Base-by-base conservation (phyloP, 352 stramenopile species). In the Globisporangium megalacanthum region DNA sequence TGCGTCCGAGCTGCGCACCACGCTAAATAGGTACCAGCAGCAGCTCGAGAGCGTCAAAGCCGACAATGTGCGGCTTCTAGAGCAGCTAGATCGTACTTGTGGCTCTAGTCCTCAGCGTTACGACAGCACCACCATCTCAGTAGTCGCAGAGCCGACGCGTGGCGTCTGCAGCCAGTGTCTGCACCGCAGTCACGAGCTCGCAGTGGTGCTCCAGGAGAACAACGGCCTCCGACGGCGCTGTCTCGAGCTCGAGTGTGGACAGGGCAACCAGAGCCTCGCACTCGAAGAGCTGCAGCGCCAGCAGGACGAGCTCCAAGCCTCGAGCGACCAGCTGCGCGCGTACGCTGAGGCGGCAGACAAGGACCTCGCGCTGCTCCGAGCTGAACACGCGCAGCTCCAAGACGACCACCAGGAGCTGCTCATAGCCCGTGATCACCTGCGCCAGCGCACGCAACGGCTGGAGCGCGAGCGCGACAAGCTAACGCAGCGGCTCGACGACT, bases 201-300 rank as follows among this genome's bases (percentile, higher is more conserved):
- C 47, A 7, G 47, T 33, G 6, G 39, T 53, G 9, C 15, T 55
- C 33, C 19, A 54, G 10, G 22, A 56, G 44, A 56, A 42, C 36
- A 68, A 85, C 39, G 63, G 69, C 33, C 54, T 83, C 17, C 65
- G 69, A 31, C 77, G 73, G 1, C 64, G 70, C n/a, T 84, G 75
- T 29, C 31, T 82, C 20, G 71, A 82, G 46, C 56, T 87, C 22
- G 71, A 72, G 19, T 44, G 50, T 0, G 62, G 79, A 56, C 58
- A 64, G 0, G 66, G 65, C 11, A 62, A 68, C 3, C 61, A 75
- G n/a, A 53, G 58, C n/a, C 15, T 52, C 61, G 25, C 50, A 66
- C 39, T 64, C 14, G 73, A 36, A 55, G 60, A 56, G 54, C 58
- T 56, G 36, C 62, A 37, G 65, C 55, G n/a, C 59, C 72, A 47